Percentiles rank a stretch among this genome's conserved stretches.
phyloP scores from a whole-genome alignment of 106 monocot species.

The Allium cepa region DNA sequence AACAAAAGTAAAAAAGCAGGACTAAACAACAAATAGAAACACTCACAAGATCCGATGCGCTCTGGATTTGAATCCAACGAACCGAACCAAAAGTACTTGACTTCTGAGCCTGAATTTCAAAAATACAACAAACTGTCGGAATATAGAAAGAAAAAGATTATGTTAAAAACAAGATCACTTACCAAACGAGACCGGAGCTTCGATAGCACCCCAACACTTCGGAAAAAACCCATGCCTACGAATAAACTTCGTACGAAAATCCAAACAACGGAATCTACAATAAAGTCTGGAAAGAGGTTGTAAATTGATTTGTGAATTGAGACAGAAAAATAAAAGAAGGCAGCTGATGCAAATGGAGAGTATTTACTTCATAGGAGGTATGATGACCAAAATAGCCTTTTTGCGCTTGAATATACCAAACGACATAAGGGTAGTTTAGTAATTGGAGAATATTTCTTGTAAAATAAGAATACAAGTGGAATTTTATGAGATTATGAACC shows the following conservation, averaged over 20 bases:
- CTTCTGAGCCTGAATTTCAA: constrained; percentile 42
- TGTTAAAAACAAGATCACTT: constrained; percentile 10
- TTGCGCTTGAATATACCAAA: too few species aligned
- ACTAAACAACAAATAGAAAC: neutral
- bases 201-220: constrained; percentile 47
- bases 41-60: constrained; percentile 56
- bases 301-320: too few species aligned
- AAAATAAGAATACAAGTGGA: too few species aligned
- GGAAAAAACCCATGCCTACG: constrained; percentile 39
- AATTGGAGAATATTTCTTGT: too few species aligned
- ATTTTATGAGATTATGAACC: too few species aligned
- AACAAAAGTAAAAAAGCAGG: neutral
- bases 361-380: too few species aligned
- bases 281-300: too few species aligned
- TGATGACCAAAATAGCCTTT: too few species aligned
- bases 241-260: neutral
- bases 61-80: constrained; percentile 75
- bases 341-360: too few species aligned
- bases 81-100: constrained; percentile 43
- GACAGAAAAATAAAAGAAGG: too few species aligned
- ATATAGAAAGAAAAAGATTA: neutral
- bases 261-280: too few species aligned
- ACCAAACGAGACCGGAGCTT: constrained; percentile 69
- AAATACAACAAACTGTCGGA: neutral
- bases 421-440: too few species aligned